Conservation (phyloP, 306 rosid species). For the Canavalia ensiformis region DNA sequence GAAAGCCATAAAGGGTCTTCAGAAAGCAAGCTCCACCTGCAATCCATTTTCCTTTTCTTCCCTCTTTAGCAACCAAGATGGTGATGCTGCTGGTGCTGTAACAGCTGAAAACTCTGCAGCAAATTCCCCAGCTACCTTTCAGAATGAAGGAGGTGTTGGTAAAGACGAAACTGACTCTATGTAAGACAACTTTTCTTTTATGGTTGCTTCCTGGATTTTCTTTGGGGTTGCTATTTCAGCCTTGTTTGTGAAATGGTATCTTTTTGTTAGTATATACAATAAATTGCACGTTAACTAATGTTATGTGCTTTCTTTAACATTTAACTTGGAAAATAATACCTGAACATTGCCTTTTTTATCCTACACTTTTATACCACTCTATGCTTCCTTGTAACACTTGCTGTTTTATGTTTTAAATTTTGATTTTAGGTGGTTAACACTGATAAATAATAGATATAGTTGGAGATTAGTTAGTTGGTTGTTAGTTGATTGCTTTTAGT, state of each 20-base stretch:
- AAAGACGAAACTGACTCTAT: conserved; percentile 52
- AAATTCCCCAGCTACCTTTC: conserved; percentile 64
- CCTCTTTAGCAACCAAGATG: conserved; percentile 68
- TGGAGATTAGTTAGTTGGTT: too few species aligned
- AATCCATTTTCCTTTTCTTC: conserved; percentile 87
- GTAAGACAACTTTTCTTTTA: conserved; percentile 41
- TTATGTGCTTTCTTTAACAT: conserved; percentile 40
- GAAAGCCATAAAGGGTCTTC: conserved; percentile 83
- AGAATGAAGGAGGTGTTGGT: conserved; percentile 52
- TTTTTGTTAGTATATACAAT: conserved; percentile 38
- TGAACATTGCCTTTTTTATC: conserved; percentile 25
- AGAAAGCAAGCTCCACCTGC: conserved; percentile 84
- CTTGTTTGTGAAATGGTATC: conserved; percentile 45
- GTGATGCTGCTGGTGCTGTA: conserved; percentile 75
- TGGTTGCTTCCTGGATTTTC: conserved; percentile 40
- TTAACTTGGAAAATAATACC: conserved; percentile 33
- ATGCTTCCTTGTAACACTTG: conserved; percentile 21
- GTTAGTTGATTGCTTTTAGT: too few species aligned
- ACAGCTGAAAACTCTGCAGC: conserved; percentile 86
- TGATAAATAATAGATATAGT: too few species aligned
- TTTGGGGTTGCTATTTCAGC: conserved; percentile 36
- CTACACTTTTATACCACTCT: conserved; percentile 1
- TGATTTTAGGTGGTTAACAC: too few species aligned
- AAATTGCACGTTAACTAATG: conserved; percentile 3
- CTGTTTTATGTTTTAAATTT: too few species aligned